phyloP scores from a whole-genome alignment of 345 rosid species.

The Boechera retrofracta region DNA sequence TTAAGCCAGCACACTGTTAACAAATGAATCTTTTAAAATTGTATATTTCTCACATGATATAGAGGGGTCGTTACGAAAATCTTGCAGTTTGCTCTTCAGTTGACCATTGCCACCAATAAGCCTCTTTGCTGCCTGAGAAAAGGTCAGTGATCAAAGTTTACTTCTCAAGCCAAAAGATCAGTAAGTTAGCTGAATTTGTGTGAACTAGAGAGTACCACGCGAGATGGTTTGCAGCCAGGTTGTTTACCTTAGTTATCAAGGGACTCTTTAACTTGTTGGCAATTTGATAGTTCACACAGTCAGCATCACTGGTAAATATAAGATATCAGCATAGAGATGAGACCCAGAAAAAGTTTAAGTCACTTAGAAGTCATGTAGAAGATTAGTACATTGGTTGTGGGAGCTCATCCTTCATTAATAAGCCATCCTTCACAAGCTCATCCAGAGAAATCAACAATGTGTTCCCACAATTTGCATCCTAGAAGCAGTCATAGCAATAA shows the following conservation, averaged over 20 bases:
- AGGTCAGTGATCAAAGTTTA: constrained; percentile 15
- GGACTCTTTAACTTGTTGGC: constrained; percentile 72
- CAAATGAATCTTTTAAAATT: not conserved
- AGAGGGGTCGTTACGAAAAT: constrained; percentile 62
- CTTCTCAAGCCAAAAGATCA: not conserved
- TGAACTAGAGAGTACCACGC: not conserved
- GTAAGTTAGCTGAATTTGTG: not conserved
- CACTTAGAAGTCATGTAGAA: constrained; percentile 11
- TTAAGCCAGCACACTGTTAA: not conserved
- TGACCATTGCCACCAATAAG: constrained; percentile 64
- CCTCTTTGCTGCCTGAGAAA: constrained; percentile 84
- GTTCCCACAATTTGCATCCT: constrained; percentile 98
- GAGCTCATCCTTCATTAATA: constrained; percentile 69
- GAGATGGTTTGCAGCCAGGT: constrained; percentile 1
- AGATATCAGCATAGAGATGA: constrained; percentile 14
- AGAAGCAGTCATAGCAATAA: constrained; percentile 13
- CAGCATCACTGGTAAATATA: constrained; percentile 55
- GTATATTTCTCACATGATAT: constrained; percentile 63
- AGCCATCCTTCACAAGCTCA: constrained; percentile 88
- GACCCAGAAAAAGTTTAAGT: not conserved
- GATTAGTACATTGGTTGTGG: constrained; percentile 69
- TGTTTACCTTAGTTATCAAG: constrained; percentile 70
- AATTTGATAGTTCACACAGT: constrained; percentile 62
- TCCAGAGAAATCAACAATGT: constrained; percentile 89
- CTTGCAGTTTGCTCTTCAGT: constrained; percentile 65